phyloP scores from a whole-genome alignment of 495 filamentous ascomycete species.

The Aspergillus coremiiformis region DNA sequence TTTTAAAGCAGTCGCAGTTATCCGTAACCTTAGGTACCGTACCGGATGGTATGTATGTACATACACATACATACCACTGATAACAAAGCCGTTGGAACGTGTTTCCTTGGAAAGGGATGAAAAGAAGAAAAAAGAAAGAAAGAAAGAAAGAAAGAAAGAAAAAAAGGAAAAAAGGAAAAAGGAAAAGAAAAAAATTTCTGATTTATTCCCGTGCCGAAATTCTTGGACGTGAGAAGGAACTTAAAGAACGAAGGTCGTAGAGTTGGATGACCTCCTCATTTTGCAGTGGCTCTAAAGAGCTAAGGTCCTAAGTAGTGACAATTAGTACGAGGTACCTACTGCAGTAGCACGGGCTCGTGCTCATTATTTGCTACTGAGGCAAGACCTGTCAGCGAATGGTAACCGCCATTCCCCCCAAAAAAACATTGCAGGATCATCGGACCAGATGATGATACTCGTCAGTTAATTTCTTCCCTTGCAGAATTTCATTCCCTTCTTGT shows the following conservation, averaged over 20 bases:
- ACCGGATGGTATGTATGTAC: too few species aligned
- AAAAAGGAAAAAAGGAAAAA: too few species aligned
- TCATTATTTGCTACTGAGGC: slow-evolving; percentile 1
- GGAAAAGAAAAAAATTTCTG: not conserved
- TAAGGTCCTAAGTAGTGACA: too few species aligned
- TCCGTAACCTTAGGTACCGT: too few species aligned
- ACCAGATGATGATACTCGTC: slow-evolving; percentile 10
- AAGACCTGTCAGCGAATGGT: slow-evolving; percentile 9
- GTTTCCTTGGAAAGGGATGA: not conserved
- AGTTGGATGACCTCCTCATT: not conserved
- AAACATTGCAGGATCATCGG: slow-evolving; percentile 13
- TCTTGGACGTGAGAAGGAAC: not conserved
- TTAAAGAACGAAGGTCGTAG: not conserved
- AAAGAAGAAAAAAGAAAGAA: not conserved
- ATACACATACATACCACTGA: too few species aligned
- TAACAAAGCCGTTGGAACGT: not conserved
- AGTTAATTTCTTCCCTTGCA: not conserved
- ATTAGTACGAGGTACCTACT: not conserved
- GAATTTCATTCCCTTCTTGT: not conserved
- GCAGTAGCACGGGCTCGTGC: not conserved
- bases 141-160: too few species aligned
- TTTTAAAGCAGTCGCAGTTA: not conserved
- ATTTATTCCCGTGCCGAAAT: not conserved
- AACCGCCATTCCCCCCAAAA: slow-evolving; percentile 4
- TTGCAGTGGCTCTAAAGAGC: not conserved